Evolutionary conservation across 73 alveolate species (phyloP), one percentile per base, ranked within the genome.

Genomic region (Tetrahymena elliotti): DNA sequence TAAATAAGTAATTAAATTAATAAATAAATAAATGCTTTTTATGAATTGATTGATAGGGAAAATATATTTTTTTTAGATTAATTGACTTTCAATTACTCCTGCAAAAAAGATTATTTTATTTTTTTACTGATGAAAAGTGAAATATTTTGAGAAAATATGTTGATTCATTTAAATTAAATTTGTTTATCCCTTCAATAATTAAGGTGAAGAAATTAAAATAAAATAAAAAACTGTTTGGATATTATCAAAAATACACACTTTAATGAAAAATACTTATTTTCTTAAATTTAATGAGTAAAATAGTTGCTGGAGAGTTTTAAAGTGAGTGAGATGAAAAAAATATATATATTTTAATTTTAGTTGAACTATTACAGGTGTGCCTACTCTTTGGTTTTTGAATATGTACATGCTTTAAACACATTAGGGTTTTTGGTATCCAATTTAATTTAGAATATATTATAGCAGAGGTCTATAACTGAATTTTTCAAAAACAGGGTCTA

Each of bases 381-480:
- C 99, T 38, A 95, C 93, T 83, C 96, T 95, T 38, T 96, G 93
- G 53, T 96, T 96, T 95, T 97, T 97, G 95, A 97, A 95, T 84
- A 97, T 97, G 93, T 96, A 97, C 99, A 97, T 97, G n/a, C 98
- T 84, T 88, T 97, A 83, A 22, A 94, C 97, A 15, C 97, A 93
- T 52, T 68, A 40, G 2, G 98, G 98, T 4, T 94, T 82, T 18
- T 53, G 47, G 95, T 93, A 96, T 83, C 96, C 97, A 84, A 97
- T 38, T 18, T 84, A 96, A 13, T 94, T 38, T 8, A 94, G 94
- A 37, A 97, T 93, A 8, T 84, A 38, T 93, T 83, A 92, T 83
- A 97, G 88, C 16, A 94, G 82, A 13, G 35, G 84, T 31, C 96
- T 93, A 53, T 97, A 97, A 31, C 96, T 68, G 83, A 97, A 96